Evolutionary conservation across 1,139 yeast genomes (phyloP).

Genomic region (Diutina scorzettiae): DNA sequence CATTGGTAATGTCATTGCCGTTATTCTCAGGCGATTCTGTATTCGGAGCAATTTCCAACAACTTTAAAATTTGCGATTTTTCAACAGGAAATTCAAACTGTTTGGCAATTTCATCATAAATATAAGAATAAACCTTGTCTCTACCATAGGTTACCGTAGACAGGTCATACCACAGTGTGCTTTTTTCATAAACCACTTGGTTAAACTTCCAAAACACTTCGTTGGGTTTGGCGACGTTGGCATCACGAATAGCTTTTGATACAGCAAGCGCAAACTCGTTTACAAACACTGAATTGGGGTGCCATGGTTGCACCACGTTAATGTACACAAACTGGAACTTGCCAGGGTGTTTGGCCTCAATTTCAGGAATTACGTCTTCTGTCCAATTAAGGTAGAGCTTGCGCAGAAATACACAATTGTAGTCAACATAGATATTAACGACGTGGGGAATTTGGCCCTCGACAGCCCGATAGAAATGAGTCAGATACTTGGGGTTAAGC

Average conservation of each 20-base stretch:
- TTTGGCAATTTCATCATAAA: conserved; percentile 39
- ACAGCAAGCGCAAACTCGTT: conserved; percentile 69
- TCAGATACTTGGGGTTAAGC: conserved; percentile 3
- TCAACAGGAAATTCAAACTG: conserved; percentile 25
- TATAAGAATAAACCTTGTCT: conserved; percentile 40
- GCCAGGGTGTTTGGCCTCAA: conserved; percentile 35
- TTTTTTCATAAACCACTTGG: conserved; percentile 40
- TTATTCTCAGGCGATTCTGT: conserved; percentile 28
- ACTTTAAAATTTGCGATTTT: conserved; percentile 23
- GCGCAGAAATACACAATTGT: conserved; percentile 66
- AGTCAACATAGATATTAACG: conserved; percentile 54
- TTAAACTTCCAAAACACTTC: conserved; percentile 52
- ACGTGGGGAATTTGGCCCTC: conserved; percentile 17
- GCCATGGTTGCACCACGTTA: conserved; percentile 82
- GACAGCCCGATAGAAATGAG: not conserved
- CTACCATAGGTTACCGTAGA: conserved; percentile 44
- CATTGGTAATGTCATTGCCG: conserved; percentile 50
- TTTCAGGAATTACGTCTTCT: conserved; percentile 39
- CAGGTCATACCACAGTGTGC: conserved; percentile 48
- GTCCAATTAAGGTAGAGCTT: conserved; percentile 49
- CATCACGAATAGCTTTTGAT: conserved; percentile 42
- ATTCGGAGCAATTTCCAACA: conserved; percentile 18
- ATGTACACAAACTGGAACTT: conserved; percentile 47
- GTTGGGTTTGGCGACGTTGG: conserved; percentile 13
- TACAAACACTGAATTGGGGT: conserved; percentile 52